A percentile compares a stretch with the other conserved stretches of the same genome.
These are phyloP conservation scores for Dendrobium nobile DNA, from an alignment of 106 monocot species.

Conservation along the genomic window DNA sequence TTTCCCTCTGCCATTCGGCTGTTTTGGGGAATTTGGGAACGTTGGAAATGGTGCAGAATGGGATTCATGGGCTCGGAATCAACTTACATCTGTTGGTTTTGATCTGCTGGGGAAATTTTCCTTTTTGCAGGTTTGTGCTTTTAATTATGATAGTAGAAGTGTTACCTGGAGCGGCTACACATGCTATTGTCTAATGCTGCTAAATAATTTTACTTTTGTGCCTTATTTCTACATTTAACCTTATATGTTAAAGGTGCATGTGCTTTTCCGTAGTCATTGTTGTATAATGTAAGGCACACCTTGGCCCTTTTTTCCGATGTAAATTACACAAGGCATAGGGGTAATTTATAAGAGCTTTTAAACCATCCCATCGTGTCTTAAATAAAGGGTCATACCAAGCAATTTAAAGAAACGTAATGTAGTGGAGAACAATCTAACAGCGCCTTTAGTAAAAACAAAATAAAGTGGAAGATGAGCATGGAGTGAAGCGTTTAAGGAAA, in stretches of 20 bases:
- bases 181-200: background rate
- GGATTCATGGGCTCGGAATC: slow-evolving; percentile 77
- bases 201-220: background rate
- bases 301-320: background rate
- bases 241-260: no score
- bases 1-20: slow-evolving; percentile 42
- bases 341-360: background rate
- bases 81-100: slow-evolving; percentile 59
- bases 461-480: background rate
- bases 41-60: slow-evolving; percentile 38
- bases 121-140: slow-evolving; percentile 49
- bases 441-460: background rate
- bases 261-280: background rate
- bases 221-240: background rate
- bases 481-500: background rate
- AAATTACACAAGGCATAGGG: background rate
- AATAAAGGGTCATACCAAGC: background rate
- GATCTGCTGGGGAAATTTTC: slow-evolving; percentile 71
- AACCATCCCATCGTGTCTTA: background rate
- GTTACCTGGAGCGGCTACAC: background rate
- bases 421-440: background rate
- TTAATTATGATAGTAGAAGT: background rate
- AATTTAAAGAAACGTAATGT: background rate
- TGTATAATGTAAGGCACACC: background rate
- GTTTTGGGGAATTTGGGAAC: slow-evolving; percentile 4